Conservation (phyloP, 306 rosid species). For the Prunus mira region DNA sequence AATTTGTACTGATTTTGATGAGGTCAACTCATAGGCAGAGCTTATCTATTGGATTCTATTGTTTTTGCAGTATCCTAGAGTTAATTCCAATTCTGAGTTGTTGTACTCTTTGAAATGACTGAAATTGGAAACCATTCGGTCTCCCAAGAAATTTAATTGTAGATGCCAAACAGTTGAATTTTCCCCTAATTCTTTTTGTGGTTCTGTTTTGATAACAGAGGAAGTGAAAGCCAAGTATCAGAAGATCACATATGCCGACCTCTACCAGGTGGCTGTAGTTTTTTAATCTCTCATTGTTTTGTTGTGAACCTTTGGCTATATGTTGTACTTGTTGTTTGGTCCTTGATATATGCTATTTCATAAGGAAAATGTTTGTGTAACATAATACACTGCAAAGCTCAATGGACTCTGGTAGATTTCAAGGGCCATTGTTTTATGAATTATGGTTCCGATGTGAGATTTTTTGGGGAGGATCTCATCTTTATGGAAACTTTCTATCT, state of each 20-base stretch:
- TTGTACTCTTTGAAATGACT: not conserved
- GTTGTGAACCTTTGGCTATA: not conserved
- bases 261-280: conserved; percentile 62
- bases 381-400: not conserved
- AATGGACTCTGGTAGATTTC: no score
- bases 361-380: not conserved
- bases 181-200: not conserved
- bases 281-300: not conserved
- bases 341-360: not conserved
- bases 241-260: conserved; percentile 70
- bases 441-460: not conserved
- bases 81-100: not conserved
- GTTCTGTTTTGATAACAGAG: conserved; percentile 39
- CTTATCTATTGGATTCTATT: not conserved
- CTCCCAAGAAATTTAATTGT: not conserved
- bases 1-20: not conserved
- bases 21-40: not conserved
- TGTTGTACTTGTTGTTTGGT: not conserved
- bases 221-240: conserved; percentile 72
- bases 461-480: not conserved
- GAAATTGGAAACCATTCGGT: not conserved
- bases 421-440: not conserved
- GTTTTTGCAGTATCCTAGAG: not conserved
- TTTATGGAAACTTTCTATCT: not conserved
- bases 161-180: not conserved